A percentile compares a stretch with the other conserved stretches of the same genome.
Evolutionary conservation across 1,139 yeast species (phyloP).

Genomic region (Magnusiomyces fungicola): DNA sequence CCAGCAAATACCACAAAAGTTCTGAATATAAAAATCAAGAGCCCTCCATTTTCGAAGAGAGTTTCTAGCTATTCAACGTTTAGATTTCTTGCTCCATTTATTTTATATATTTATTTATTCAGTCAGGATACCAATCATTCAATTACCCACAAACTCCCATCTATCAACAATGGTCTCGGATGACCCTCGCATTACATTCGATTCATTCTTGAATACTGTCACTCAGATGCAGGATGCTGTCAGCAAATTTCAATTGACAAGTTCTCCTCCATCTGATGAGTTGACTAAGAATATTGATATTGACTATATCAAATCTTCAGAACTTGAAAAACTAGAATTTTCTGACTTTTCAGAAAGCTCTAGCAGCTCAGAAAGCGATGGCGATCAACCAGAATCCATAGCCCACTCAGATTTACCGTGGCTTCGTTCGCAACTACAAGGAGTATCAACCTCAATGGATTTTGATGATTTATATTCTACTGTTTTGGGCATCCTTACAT

Average conservation of each 20-base stretch:
- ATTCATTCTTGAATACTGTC: constrained; percentile 13
- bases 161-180: neutral
- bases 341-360: constrained; percentile 8
- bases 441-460: constrained; percentile 3
- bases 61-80: too few relatives aligned
- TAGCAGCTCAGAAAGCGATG: neutral
- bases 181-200: constrained; percentile 7
- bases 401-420: neutral
- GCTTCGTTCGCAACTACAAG: neutral
- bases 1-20: too few relatives aligned
- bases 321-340: constrained; percentile 10
- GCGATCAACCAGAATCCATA: neutral
- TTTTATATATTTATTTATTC: too few relatives aligned
- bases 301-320: constrained; percentile 7
- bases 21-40: too few relatives aligned
- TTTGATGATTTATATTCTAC: constrained; percentile 16
- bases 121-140: too few relatives aligned
- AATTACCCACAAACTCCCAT: too few relatives aligned
- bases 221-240: constrained; percentile 15
- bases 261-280: neutral
- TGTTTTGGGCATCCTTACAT: constrained; percentile 26
- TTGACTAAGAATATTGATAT: constrained; percentile 3
- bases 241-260: constrained; percentile 6
- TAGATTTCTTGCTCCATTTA: too few relatives aligned
- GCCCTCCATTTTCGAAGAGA: too few relatives aligned